phyloP scores from a whole-genome alignment of 495 filamentous ascomycete genomes.

The Penicillium pulvis region DNA sequence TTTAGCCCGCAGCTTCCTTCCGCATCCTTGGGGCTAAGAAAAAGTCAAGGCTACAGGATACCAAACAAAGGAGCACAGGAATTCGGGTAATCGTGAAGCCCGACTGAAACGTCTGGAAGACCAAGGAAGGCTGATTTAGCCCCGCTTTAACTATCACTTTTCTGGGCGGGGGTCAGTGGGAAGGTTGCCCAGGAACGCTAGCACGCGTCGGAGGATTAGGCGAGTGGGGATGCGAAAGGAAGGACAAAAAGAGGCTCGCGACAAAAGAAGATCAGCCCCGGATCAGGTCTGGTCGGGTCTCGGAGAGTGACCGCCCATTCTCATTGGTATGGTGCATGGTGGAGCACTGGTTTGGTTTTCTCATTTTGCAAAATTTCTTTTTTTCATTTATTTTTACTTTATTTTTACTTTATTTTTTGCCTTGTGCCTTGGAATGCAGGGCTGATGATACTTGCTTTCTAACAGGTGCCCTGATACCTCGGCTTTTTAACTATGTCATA shows the following conservation, averaged over 20 bases:
- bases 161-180: background rate
- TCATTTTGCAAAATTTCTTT: background rate
- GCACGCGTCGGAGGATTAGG: constrained; percentile 19
- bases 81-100: constrained; percentile 18
- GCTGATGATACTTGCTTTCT: constrained; percentile 4
- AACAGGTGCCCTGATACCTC: background rate
- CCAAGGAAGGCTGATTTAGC: constrained; percentile 27
- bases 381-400: background rate
- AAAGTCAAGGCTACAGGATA: constrained; percentile 6
- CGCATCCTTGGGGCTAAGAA: constrained; percentile 14
- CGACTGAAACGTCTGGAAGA: constrained; percentile 32
- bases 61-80: constrained; percentile 1
- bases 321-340: background rate
- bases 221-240: constrained; percentile 9
- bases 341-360: background rate
- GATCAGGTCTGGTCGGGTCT: constrained; percentile 19
- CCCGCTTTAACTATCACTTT: constrained; percentile 7
- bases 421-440: constrained; percentile 18
- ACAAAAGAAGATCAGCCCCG: constrained; percentile 20
- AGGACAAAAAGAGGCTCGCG: constrained; percentile 18
- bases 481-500: constrained; percentile 1
- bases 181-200: constrained; percentile 11
- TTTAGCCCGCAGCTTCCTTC: constrained; percentile 25
- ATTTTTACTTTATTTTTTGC: background rate
- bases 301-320: constrained; percentile 22